Evolutionary conservation across 2,329 filamentous ascomycete species (phyloP).

Genomic region (Exophiala sp.): DNA sequence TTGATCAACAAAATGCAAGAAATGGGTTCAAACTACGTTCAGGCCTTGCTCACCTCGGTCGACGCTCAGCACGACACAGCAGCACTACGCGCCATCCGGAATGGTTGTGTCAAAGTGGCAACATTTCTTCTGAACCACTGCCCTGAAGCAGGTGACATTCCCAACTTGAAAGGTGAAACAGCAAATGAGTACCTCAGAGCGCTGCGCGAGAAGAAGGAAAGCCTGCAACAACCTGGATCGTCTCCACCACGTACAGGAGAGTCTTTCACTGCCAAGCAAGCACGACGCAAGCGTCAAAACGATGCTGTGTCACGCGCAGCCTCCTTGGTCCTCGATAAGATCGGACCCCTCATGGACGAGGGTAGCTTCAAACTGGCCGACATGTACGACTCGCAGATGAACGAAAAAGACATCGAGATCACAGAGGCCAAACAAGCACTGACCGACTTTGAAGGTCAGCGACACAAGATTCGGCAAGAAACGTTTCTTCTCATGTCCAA

Average conservation of each 20-base stretch:
- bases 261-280: constrained; percentile 18
- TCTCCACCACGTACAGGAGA: constrained; percentile 50
- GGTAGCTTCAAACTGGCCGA: constrained; percentile 67
- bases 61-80: constrained; percentile 90
- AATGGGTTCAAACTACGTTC: constrained; percentile 70
- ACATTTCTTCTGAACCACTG: constrained; percentile 68
- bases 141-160: constrained; percentile 71
- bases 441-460: constrained; percentile 42
- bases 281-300: constrained; percentile 31
- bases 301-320: constrained; percentile 58
- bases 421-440: constrained; percentile 61
- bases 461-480: constrained; percentile 42
- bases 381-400: constrained; percentile 36
- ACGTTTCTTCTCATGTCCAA: constrained; percentile 35
- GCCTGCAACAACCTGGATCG: constrained; percentile 58
- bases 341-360: constrained; percentile 66
- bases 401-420: constrained; percentile 51
- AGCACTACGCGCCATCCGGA: constrained; percentile 79
- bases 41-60: constrained; percentile 73
- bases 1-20: constrained; percentile 84
- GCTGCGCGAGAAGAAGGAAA: constrained; percentile 43
- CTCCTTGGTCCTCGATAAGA: constrained; percentile 65
- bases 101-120: constrained; percentile 75
- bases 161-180: constrained; percentile 75
- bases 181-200: constrained; percentile 79